phyloP scores from a whole-genome alignment of 352 stramenopile species.

The Globisporangium uncinulatum region DNA sequence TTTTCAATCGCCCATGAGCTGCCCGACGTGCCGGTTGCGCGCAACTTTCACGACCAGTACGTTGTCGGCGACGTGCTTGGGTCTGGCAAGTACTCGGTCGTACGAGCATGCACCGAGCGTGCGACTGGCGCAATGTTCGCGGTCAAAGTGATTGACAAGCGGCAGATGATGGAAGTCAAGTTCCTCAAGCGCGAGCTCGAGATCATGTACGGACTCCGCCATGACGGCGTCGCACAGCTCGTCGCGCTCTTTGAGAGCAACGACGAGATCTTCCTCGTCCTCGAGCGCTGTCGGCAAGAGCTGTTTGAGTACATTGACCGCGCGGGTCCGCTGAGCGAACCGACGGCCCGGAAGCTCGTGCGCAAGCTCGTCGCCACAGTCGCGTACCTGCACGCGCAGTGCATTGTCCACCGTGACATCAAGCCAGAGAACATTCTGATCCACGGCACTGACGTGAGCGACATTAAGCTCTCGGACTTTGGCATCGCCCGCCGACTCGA shows the following conservation, averaged over 20 bases:
- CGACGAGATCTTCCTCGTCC: constrained; percentile 72
- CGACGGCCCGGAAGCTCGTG: constrained; percentile 59
- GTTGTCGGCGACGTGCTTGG: constrained; percentile 46
- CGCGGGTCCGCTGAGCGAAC: constrained; percentile 64
- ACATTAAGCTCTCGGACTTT: constrained; percentile 83
- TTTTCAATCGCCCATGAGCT: constrained; percentile 66
- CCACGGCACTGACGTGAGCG: constrained; percentile 49
- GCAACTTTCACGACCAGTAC: constrained; percentile 59
- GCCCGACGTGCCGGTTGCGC: constrained; percentile 51
- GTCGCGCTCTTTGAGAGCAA: constrained; percentile 75
- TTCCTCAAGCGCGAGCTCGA: constrained; percentile 86
- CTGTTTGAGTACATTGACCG: constrained; percentile 81
- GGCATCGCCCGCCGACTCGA: constrained; percentile 76
- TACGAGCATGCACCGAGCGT: constrained; percentile 52
- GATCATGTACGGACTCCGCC: constrained; percentile 72
- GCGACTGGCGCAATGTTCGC: constrained; percentile 32
- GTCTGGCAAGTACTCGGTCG: constrained; percentile 75
- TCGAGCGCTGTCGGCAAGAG: constrained; percentile 76
- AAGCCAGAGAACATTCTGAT: constrained; percentile 85
- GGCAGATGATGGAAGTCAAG: constrained; percentile 70
- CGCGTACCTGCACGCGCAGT: constrained; percentile 77
- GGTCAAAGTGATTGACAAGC: constrained; percentile 84
- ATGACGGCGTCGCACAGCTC: constrained; percentile 74
- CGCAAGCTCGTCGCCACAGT: constrained; percentile 72
- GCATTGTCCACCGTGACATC: constrained; percentile 83